Evolutionary conservation across 768 basidiomycete genomes (phyloP).

Genomic region (Sarcomyxa edulis): DNA sequence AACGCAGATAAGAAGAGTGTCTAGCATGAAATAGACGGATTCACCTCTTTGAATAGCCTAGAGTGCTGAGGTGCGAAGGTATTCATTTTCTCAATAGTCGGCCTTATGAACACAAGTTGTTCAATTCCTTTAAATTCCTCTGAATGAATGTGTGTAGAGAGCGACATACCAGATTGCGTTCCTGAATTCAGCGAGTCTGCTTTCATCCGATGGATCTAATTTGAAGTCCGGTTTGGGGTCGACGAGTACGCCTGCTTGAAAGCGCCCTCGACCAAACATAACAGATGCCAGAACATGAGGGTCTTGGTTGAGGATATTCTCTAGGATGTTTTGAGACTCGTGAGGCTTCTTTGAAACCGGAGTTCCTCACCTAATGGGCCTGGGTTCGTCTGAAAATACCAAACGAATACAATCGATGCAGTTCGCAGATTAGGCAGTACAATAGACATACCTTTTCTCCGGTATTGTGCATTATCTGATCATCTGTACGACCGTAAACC

Average conservation of each 20-base stretch:
- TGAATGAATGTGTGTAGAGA: background rate
- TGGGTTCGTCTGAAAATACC: slow-evolving; percentile 20
- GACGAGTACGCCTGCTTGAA: slow-evolving; percentile 23
- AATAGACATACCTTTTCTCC: slow-evolving; percentile 12
- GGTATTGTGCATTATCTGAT: slow-evolving; percentile 16
- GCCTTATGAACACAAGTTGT: slow-evolving; percentile 20
- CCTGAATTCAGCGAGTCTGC: slow-evolving; percentile 4
- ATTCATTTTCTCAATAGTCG: slow-evolving; percentile 17
- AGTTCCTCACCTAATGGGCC: slow-evolving; percentile 19
- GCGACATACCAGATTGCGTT: slow-evolving; percentile 2
- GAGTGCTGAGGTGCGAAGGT: slow-evolving; percentile 20
- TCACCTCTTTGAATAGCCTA: slow-evolving; percentile 21
- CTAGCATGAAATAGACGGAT: background rate
- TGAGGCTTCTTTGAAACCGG: slow-evolving; percentile 13
- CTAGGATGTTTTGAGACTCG: slow-evolving; percentile 4
- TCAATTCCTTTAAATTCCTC: background rate
- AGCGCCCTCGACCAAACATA: slow-evolving; percentile 26
- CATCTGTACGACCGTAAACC: slow-evolving; percentile 15
- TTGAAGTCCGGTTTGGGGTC: slow-evolving; percentile 15
- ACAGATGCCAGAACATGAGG: slow-evolving; percentile 17
- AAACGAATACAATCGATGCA: background rate
- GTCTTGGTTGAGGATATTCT: slow-evolving; percentile 14
- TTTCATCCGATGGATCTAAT: slow-evolving; percentile 11
- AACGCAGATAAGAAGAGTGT: background rate
- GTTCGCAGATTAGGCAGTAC: background rate